Conservation (phyloP, 2,329 filamentous ascomycete species). For the Neofusicoccum laricinum region DNA sequence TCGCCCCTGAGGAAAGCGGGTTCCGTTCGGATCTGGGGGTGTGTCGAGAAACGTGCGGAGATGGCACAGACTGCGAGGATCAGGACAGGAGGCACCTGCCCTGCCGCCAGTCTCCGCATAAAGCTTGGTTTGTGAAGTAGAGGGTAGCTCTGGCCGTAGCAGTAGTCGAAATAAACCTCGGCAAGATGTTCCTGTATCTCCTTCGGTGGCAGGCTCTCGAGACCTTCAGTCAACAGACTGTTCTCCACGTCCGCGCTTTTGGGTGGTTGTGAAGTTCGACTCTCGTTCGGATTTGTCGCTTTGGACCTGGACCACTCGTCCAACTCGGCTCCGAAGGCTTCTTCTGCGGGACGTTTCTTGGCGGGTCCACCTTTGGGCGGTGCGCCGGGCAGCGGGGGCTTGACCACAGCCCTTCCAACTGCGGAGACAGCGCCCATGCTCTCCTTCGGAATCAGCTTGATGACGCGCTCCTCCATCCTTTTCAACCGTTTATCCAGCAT, state of each 20-base stretch:
- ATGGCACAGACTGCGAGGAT: conserved; percentile 93
- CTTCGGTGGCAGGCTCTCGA: conserved; percentile 75
- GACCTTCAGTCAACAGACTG: conserved; percentile 75
- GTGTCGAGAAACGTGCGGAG: conserved; percentile 89
- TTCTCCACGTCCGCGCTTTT: conserved; percentile 66
- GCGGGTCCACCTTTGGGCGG: conserved; percentile 53
- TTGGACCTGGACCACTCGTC: conserved; percentile 72
- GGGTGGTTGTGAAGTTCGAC: conserved; percentile 42
- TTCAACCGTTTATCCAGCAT: conserved; percentile 96
- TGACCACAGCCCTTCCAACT: conserved; percentile 79
- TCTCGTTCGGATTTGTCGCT: conserved; percentile 46
- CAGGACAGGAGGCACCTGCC: conserved; percentile 81
- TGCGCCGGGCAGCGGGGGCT: conserved; percentile 65
- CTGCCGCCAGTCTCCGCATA: conserved; percentile 79
- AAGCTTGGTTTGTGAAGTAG: conserved; percentile 96
- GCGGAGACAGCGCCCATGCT: conserved; percentile 67
- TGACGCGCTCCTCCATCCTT: conserved; percentile 95
- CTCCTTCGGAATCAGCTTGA: conserved; percentile 88
- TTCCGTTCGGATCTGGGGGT: conserved; percentile 72
- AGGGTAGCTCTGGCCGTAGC: conserved; percentile 94
- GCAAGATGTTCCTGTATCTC: conserved; percentile 91
- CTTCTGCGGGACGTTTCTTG: conserved; percentile 81
- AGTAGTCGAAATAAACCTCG: conserved; percentile 91
- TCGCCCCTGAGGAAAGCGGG: conserved; percentile 86
- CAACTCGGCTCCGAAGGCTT: conserved; percentile 80